Percentiles rank a stretch among this genome's conserved stretches.
These are phyloP conservation scores for Neurospora sp. DNA, from an alignment of 495 filamentous ascomycete genomes.

Conservation along the genomic window DNA sequence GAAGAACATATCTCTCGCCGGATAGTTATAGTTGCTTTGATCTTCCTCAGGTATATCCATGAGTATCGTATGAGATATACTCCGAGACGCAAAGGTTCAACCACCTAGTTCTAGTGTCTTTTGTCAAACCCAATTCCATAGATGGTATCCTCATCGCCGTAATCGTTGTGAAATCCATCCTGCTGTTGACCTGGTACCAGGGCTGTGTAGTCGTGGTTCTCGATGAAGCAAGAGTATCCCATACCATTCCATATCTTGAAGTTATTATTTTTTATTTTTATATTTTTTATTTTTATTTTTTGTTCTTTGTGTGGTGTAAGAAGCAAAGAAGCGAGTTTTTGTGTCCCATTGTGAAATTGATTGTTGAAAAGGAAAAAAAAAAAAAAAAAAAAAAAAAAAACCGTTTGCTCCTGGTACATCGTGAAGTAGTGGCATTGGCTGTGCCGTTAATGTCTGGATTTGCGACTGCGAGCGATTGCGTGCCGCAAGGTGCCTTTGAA, in stretches of 20 bases:
- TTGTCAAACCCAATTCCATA: neutral
- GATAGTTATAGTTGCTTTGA: neutral
- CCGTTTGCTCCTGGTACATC: neutral
- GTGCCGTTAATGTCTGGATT: neutral
- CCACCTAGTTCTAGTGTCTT: neutral
- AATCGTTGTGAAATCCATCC: neutral
- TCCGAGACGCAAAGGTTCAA: neutral
- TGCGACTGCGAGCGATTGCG: neutral
- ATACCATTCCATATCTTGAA: neutral
- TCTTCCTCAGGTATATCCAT: neutral
- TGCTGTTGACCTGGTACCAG: neutral
- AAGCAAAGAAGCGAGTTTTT: neutral
- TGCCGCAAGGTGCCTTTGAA: neutral
- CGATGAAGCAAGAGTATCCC: neutral
- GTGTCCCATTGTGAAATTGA: neutral
- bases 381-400: neutral
- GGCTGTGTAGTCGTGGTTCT: neutral
- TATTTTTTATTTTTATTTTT: no score
- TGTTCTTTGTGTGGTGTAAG: no score
- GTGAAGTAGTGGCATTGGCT: neutral
- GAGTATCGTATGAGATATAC: neutral
- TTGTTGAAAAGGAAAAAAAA: neutral
- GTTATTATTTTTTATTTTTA: neutral
- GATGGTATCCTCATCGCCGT: neutral
- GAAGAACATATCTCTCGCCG: neutral